These are phyloP conservation scores for Rubus idaeus DNA, from an alignment of 306 rosid genomes.

Conservation along the genomic window DNA sequence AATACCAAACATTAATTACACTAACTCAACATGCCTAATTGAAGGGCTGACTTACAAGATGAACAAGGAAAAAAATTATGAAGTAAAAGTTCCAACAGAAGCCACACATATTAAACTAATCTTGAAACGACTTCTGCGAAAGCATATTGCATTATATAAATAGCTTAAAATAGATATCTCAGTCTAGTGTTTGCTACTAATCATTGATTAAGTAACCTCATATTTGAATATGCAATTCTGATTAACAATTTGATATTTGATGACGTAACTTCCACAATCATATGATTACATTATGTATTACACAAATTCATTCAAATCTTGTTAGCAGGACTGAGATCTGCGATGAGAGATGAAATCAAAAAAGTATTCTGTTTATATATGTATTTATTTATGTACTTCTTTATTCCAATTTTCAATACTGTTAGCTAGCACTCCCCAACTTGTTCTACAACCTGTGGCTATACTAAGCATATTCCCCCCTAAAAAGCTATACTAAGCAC, in stretches of 20 bases:
- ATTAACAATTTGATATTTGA: not conserved
- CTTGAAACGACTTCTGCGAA: not conserved
- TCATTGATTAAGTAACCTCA: not conserved
- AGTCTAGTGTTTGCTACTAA: not conserved
- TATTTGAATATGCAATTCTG: not conserved
- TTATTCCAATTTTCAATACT: not conserved
- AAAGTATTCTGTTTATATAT: not conserved
- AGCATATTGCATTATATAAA: not conserved
- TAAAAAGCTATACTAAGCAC: conserved; percentile 10
- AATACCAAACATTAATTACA: conserved; percentile 29
- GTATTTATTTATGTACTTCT: not conserved
- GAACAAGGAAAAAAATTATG: not conserved
- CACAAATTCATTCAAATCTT: not conserved
- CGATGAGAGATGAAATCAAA: not conserved
- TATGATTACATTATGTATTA: not conserved
- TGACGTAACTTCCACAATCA: not conserved
- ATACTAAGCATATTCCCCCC: conserved; percentile 19
- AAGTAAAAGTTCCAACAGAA: not conserved
- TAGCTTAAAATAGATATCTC: not conserved
- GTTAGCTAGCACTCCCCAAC: conserved; percentile 29
- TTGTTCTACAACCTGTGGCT: conserved; percentile 38
- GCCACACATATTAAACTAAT: not conserved
- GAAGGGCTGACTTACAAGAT: not conserved
- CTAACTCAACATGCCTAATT: conserved; percentile 16
- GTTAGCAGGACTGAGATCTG: not conserved